Evolutionary conservation across 768 basidiomycete species (phyloP), one percentile per base, ranked within the genome.

Genomic region (Tricholoma furcatifolium): DNA sequence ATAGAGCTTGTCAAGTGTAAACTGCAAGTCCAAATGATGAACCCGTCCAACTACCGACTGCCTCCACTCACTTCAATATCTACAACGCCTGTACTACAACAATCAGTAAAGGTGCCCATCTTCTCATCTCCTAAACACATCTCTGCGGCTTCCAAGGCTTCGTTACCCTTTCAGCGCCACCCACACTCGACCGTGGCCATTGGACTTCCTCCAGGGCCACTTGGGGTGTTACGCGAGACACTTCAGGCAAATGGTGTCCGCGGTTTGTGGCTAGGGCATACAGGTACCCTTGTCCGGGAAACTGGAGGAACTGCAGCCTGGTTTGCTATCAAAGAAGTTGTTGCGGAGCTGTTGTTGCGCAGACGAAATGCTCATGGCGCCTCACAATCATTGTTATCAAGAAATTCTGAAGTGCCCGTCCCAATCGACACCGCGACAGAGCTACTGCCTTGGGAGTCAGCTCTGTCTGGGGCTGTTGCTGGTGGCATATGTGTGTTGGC

Each of bases 21-120:
- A 64, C 93, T 94, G 91, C 91, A 94, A 68, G 92, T 93, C 2
- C 91, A 93, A 64, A 89, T 88, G 83, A 81, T 93, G 53, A 60
- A 62, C 45, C 30, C 64, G 49, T 60, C 62, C 18, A 40, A 54
- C 23, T 49, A 45, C 42, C 50, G 14, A 14, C 51, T 47, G 32
- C 41, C 52, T 34, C 50, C 62, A 42, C 45, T 47, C 18, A 56
- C 40, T 12, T 49, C 49, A 2, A 17, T 51, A 11, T 31, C 52
- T 11, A 39, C 41, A 6, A 15, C 51, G 7, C 36, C 48, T n/a
- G 35, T 48, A 31, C 45, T 45, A 20, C 39, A 39, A 18, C 55
- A 52, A 30, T 47, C 49, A 8, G 44, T 55, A n/a, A 42, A 43
- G 4, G 20, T 55, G 2, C 58, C 56, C 2, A 15, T 38, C 6